Evolutionary conservation across 257 asterid genomes (phyloP), one percentile per base, ranked within the genome.

Genomic region (Lycium barbarum): DNA sequence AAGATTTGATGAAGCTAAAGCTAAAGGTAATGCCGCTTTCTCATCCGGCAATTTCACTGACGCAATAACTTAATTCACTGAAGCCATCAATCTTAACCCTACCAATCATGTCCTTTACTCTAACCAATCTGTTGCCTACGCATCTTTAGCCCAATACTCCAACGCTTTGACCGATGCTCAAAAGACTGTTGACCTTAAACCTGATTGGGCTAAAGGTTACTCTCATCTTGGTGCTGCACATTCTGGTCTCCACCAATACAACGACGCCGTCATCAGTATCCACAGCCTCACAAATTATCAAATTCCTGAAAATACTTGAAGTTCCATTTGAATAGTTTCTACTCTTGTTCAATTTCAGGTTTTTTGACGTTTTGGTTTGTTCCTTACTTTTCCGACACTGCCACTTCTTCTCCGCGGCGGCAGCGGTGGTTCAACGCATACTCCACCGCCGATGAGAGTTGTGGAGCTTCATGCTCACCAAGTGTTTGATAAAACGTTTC

Each of bases 1-100:
- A n/a, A n/a, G n/a, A n/a, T n/a, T n/a, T n/a, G 98, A 94, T 66
- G 97, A 94, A 93, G 98, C 98, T 2, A 96, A 96, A 85, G 97
- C 95, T 13, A 93, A 90, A 86, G 99, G 99, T 51, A 94, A 96
- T 90, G 95, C 95, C 11, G 97, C 99, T 14, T 96, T 96, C 94
- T 84, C 99, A 70, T 89, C 95, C 90, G 97, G 98, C 40, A 89
- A 92, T 1, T 93, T 84, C 88, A 79, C 82, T 62, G 95, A 91
- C 4, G 99, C 99, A 62, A 90, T 92, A 13, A 85, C 84, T 73
- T 92, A 93, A 85, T 96, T 96, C 89, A 90, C 98, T n/a, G 93
- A 91, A 9, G 99, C 98, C 1, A 93, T 96, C 85, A 87, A 59
- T 65, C 86, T 94, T 3, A 66, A 94, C 20, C 97, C 99, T 0